Conservation (phyloP, 192 early-diverging fungal genomes). For the Diversispora eburnea region DNA sequence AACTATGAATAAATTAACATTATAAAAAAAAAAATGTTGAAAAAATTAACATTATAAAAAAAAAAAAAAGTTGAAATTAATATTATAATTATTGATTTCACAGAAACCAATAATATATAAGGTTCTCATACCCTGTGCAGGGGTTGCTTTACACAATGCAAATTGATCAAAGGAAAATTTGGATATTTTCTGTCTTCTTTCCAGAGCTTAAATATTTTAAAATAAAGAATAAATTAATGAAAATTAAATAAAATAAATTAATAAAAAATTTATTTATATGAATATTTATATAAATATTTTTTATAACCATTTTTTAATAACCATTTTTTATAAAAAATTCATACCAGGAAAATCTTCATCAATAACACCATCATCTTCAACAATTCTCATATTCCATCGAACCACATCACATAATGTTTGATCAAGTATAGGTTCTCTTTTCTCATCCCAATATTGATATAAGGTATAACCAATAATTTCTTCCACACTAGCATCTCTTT, state of each 20-base stretch:
- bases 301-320: too few species aligned
- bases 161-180: conserved; percentile 88
- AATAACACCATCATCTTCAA: conserved; percentile 91
- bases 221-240: background rate
- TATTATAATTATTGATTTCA: background rate
- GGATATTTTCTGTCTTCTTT: conserved; percentile 80
- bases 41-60: background rate
- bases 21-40: background rate
- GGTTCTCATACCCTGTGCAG: conserved; percentile 56
- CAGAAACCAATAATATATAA: conserved; percentile 11
- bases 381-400: conserved; percentile 88
- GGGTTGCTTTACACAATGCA: conserved; percentile 77
- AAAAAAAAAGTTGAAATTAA: background rate
- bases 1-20: conserved; percentile 19
- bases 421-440: conserved; percentile 58
- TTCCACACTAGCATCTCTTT: conserved; percentile 78
- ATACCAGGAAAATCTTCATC: conserved; percentile 95
- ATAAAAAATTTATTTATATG: too few species aligned
- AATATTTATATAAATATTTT: too few species aligned
- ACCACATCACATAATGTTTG: conserved; percentile 61
- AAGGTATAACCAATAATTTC: conserved; percentile 92
- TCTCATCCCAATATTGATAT: conserved; percentile 80
- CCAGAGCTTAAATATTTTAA: conserved; percentile 60
- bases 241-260: conserved; percentile 7
- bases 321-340: too few species aligned